These are phyloP conservation scores for Suillus fuscotomentosus DNA, from an alignment of 768 basidiomycete genomes.

Conservation along the genomic window DNA sequence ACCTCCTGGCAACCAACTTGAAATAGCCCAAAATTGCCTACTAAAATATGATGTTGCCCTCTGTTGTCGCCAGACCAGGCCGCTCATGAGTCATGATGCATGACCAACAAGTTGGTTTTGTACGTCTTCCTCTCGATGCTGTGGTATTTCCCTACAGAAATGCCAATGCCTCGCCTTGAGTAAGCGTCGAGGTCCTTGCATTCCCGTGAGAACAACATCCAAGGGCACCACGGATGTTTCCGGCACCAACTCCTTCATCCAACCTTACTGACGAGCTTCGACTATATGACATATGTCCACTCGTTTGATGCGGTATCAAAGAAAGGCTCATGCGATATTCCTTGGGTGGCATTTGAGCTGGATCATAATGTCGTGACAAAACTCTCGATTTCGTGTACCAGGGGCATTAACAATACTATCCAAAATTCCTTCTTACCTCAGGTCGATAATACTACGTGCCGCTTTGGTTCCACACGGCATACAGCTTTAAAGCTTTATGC, in stretches of 20 bases:
- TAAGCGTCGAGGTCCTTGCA: neutral
- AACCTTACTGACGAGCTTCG: neutral
- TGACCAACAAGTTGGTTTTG: slow-evolving; percentile 18
- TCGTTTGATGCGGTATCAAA: neutral
- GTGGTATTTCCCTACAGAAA: slow-evolving; percentile 6
- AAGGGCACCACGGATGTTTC: slow-evolving; percentile 6
- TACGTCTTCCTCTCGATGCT: neutral
- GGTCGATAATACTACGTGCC: neutral
- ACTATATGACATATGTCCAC: neutral
- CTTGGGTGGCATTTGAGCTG: neutral
- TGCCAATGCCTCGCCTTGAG: slow-evolving; percentile 7
- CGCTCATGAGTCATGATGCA: slow-evolving; percentile 42
- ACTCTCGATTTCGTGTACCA: neutral
- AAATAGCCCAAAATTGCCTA: neutral
- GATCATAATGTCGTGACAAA: neutral
- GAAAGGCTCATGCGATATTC: neutral
- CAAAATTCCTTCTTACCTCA: neutral
- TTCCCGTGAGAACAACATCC: slow-evolving; percentile 9
- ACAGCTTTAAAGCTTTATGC: neutral
- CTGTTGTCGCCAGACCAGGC: slow-evolving; percentile 31
- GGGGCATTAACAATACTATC: neutral
- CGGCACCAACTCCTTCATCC: neutral
- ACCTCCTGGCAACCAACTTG: neutral
- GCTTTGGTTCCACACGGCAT: neutral
- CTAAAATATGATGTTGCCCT: slow-evolving; percentile 26